phyloP scores from a whole-genome alignment of 2,329 filamentous ascomycete genomes.

The Ceratocystiopsis brevicomis region DNA sequence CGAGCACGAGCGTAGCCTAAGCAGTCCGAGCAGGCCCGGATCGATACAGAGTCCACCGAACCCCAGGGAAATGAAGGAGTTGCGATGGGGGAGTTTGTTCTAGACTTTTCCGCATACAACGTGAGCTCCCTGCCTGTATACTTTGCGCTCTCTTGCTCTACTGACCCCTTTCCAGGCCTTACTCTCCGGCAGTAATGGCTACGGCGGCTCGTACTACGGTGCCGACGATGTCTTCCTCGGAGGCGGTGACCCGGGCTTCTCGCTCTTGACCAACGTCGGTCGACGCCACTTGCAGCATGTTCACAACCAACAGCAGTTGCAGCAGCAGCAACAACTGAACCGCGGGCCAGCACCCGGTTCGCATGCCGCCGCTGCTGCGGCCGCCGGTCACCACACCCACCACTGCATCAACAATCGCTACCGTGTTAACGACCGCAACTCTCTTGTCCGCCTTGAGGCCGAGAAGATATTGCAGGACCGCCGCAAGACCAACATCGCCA shows the following conservation, averaged over 20 bases:
- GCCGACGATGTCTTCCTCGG: constrained; percentile 12
- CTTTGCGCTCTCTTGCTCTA: background rate
- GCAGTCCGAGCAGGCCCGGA: too few relatives aligned
- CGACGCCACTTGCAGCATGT: too few relatives aligned
- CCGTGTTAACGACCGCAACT: constrained; percentile 31
- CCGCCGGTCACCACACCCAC: background rate
- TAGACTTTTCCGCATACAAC: constrained; percentile 10
- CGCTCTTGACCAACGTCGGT: constrained; percentile 1
- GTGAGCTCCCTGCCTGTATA: background rate
- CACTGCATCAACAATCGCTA: constrained; percentile 13
- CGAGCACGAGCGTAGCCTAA: too few relatives aligned
- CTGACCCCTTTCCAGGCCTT: constrained; percentile 2
- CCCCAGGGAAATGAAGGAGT: too few relatives aligned
- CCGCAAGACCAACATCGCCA: constrained; percentile 63
- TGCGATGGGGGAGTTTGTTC: constrained; percentile 8
- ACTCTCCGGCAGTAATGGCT: constrained; percentile 5
- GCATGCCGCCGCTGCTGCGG: constrained; percentile 13
- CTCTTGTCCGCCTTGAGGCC: constrained; percentile 47
- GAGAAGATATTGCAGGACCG: constrained; percentile 64
- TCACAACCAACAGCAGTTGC: constrained; percentile 5
- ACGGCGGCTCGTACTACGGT: constrained; percentile 7
- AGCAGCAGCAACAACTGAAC: constrained; percentile 9
- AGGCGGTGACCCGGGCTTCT: constrained; percentile 14
- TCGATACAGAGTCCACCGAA: too few relatives aligned
- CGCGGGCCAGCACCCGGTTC: constrained; percentile 7